Percentiles rank a stretch among this genome's conserved stretches.
Conservation (phyloP, 2,329 filamentous ascomycete genomes). For the Torrubiella hemipterigena region DNA sequence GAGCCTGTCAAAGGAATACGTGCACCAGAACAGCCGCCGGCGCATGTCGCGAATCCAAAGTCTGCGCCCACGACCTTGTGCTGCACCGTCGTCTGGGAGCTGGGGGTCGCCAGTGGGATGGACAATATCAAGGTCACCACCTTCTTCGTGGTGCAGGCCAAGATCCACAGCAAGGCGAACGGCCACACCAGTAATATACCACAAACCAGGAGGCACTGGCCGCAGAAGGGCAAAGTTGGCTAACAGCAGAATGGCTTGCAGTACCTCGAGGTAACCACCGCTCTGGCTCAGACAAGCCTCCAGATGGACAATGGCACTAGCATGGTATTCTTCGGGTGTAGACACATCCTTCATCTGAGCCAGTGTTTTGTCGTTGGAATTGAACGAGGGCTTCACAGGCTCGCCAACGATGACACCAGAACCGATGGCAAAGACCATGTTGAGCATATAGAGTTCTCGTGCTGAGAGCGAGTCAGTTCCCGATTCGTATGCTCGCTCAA, state of each 20-base stretch:
- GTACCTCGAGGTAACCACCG: constrained; percentile 80
- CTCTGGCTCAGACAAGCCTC: constrained; percentile 77
- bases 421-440: constrained; percentile 95
- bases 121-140: constrained; percentile 49
- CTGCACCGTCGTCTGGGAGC: constrained; percentile 10
- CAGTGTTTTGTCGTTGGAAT: constrained; percentile 16
- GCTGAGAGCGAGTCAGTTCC: constrained; percentile 57
- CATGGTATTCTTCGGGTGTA: constrained; percentile 83
- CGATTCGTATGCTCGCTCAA: constrained; percentile 67
- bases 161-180: constrained; percentile 83
- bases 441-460: constrained; percentile 82
- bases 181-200: constrained; percentile 95
- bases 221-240: constrained; percentile 85
- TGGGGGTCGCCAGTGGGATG: constrained; percentile 29
- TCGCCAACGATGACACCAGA: constrained; percentile 79
- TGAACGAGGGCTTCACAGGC: constrained; percentile 34
- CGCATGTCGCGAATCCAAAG: constrained; percentile 81
- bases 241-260: constrained; percentile 84
- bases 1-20: constrained; percentile 87
- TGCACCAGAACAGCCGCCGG: constrained; percentile 90
- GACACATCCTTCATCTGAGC: constrained; percentile 19
- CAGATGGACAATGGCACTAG: constrained; percentile 83
- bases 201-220: constrained; percentile 84
- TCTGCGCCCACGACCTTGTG: constrained; percentile 49
- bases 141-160: constrained; percentile 86